Base-by-base conservation (phyloP, 352 stramenopile genomes). In the Phytophthora crassamura region DNA sequence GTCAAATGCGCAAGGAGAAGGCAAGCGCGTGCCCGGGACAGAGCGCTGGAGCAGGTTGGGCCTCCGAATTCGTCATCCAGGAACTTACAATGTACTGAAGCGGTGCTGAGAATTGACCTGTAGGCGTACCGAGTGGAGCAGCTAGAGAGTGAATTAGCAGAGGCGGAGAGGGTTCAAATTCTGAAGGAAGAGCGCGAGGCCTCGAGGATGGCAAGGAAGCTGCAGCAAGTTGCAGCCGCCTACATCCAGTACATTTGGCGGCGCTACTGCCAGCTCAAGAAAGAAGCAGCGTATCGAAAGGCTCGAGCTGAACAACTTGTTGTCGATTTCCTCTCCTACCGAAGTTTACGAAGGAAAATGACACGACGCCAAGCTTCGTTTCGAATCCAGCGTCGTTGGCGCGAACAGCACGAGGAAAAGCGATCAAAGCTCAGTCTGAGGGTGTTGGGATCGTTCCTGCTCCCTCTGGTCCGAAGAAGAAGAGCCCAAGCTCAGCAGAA, bases 231-330 rank as follows among this genome's bases (percentile, higher is more conserved):
- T 14, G 82, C 84, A 7, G 82, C 81, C 2, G 75, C 78, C 0
- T 91, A 89, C 64, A 88, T 93, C 39, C 84, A 93, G 56, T 80
- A 87, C 49, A 48, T 88, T 25, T 90, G 78, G 73, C 74, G 82
- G 5, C 72, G 67, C 2, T 73, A 65, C 18, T 41, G 62, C 57
- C 47, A 59, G 43, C 33, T 52, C 0, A 41, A 39, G n/a, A 11
- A 30, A 35, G 59, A 76, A 42, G 20, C 54, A 43, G 39, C 45
- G 4, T 20, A 67, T 32, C 58, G 68, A 45, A 36, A 28, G 20
- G 32, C 38, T 34, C 64, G 64, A 47, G 74, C 80, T 32, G 62
- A 62, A 35, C 61, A 49, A 20, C 49, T 81, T 0, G 18, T 93
- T 10, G 52, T 69, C 1, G 74, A 75, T 12, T 87, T 71, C n/a